Conservation (phyloP, 78 protist genomes). For the Dictyostelium citrinum region DNA sequence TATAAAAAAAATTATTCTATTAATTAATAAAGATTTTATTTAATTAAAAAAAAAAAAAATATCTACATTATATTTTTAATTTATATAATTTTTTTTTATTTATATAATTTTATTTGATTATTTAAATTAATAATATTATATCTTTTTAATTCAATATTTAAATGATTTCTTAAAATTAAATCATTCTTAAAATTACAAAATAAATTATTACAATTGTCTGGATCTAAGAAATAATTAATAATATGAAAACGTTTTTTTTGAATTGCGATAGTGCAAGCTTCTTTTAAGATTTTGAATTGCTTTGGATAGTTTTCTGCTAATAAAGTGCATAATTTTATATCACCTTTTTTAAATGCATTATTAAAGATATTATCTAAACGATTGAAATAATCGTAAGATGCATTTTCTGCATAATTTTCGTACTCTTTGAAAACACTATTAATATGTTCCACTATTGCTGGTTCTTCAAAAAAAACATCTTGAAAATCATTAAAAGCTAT, state of each 20-base stretch:
- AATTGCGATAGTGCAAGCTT: background rate
- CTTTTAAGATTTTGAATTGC: background rate
- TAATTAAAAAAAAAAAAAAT: background rate
- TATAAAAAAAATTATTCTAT: conserved; percentile 2
- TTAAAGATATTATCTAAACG: background rate
- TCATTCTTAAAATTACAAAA: background rate
- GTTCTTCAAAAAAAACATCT: no score
- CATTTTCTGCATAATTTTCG: no score
- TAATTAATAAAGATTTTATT: conserved; percentile 19
- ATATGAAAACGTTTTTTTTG: background rate
- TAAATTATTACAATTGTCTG: background rate
- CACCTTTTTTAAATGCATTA: background rate
- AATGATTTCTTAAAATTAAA: background rate
- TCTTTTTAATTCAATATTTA: background rate
- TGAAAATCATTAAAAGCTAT: no score
- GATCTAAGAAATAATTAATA: background rate
- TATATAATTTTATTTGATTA: background rate
- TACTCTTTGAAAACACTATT: no score
- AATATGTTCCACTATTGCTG: no score
- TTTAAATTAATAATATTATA: background rate
- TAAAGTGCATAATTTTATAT: background rate
- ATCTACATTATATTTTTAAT: no score
- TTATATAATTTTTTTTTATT: background rate
- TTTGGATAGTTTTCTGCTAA: background rate
- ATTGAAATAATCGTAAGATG: background rate